phyloP scores from a whole-genome alignment of 441 rosid genomes.

The Pelargonium citronellum region DNA sequence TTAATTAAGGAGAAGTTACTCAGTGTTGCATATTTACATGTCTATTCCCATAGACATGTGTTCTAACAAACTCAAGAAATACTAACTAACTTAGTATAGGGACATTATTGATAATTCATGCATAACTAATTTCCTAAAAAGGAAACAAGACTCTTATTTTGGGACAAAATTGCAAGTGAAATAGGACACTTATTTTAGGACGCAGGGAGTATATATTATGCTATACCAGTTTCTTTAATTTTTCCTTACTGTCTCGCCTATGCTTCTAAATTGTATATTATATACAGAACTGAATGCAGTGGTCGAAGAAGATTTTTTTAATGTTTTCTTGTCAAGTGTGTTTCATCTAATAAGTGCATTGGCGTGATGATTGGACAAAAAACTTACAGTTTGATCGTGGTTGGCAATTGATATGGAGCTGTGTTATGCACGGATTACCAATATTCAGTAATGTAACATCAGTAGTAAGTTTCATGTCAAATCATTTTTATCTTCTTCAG shows the following conservation, averaged over 20 bases:
- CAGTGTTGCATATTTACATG: no score
- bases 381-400: slow-evolving; percentile 54
- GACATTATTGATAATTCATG: no score
- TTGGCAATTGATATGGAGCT: slow-evolving; percentile 81
- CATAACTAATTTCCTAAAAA: no score
- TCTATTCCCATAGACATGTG: no score
- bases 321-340: slow-evolving; percentile 14
- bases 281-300: background rate
- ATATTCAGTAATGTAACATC: slow-evolving; percentile 60
- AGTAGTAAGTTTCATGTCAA: slow-evolving; percentile 54
- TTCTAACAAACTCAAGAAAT: no score
- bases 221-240: background rate
- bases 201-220: no score
- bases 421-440: slow-evolving; percentile 71
- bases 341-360: slow-evolving; percentile 22
- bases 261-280: background rate
- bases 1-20: no score
- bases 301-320: slow-evolving; percentile 2
- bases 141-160: no score
- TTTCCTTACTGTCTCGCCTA: background rate
- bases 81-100: no score
- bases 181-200: no score
- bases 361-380: slow-evolving; percentile 22
- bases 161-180: no score
- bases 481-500: background rate